phyloP scores from a whole-genome alignment of 2,329 filamentous ascomycete species.

The Tolypocladium paradoxum region DNA sequence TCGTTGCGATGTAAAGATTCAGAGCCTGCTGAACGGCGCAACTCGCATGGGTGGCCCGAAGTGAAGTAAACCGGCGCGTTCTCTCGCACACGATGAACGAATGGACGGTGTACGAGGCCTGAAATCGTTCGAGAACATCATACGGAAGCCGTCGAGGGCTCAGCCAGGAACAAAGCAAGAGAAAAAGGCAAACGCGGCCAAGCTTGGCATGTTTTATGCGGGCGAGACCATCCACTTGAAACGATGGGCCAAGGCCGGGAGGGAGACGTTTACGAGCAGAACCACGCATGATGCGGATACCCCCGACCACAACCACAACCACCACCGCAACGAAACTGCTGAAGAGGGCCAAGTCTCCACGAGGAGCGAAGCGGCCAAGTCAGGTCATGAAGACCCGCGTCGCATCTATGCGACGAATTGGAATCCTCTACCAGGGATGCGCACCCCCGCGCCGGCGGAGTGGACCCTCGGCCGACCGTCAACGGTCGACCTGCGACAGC shows the following conservation, averaged over 20 bases:
- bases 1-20: slow-evolving; percentile 25
- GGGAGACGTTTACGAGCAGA: not conserved
- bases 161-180: not conserved
- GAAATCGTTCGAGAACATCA: not conserved
- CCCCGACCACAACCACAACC: not conserved
- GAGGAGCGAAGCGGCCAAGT: not conserved
- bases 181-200: not conserved
- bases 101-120: not conserved
- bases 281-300: not conserved
- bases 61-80: not conserved
- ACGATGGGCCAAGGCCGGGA: not conserved
- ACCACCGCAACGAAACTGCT: not conserved
- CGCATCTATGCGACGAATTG: not conserved
- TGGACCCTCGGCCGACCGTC: not conserved
- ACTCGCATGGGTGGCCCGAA: not conserved
- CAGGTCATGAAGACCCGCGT: too few species aligned
- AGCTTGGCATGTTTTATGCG: not conserved
- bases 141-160: not conserved
- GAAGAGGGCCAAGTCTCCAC: not conserved
- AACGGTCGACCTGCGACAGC: not conserved
- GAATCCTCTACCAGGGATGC: not conserved
- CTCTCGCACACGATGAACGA: not conserved
- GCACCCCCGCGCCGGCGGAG: not conserved
- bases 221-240: not conserved
- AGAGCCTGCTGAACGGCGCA: slow-evolving; percentile 43